These are phyloP conservation scores for Elaeis oleifera DNA, from an alignment of 202 grass and related monocot genomes.

Conservation along the genomic window DNA sequence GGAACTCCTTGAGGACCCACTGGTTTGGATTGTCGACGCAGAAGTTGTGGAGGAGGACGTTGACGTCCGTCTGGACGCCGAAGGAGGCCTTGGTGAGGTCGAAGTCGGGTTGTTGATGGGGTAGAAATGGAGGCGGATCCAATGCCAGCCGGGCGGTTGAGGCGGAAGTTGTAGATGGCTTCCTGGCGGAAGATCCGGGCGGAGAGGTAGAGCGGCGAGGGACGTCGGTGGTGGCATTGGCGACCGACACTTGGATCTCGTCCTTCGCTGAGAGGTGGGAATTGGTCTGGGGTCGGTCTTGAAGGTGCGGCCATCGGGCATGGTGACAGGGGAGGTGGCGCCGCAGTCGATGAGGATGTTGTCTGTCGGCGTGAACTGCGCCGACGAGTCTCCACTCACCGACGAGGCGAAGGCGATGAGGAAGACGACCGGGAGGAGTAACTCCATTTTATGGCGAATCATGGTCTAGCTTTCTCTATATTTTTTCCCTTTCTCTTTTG, in stretches of 20 bases:
- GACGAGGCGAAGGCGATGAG: not conserved
- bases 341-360: constrained; percentile 79
- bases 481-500: not conserved
- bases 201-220: constrained; percentile 40
- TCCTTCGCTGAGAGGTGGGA: constrained; percentile 47
- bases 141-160: constrained; percentile 51
- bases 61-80: constrained; percentile 42
- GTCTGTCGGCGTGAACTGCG: constrained; percentile 55
- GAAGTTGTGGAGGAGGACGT: constrained; percentile 76
- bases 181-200: constrained; percentile 57
- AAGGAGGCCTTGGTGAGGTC: constrained; percentile 44
- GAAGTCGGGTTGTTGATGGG: constrained; percentile 48
- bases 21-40: constrained; percentile 26
- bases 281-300: constrained; percentile 65
- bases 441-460: not conserved
- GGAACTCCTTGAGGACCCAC: constrained; percentile 50
- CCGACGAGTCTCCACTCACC: not conserved
- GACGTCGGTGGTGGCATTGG: constrained; percentile 23
- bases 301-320: constrained; percentile 46
- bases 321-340: constrained; percentile 19
- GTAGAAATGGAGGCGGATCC: constrained; percentile 59
- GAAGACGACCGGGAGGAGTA: not conserved
- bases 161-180: constrained; percentile 60
- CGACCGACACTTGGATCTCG: constrained; percentile 33
- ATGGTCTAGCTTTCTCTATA: not conserved